A percentile compares a stretch with the other conserved stretches of the same genome.
Evolutionary conservation across 2,329 filamentous ascomycete genomes (phyloP).

Genomic region (Dryadomyces quercivorus): DNA sequence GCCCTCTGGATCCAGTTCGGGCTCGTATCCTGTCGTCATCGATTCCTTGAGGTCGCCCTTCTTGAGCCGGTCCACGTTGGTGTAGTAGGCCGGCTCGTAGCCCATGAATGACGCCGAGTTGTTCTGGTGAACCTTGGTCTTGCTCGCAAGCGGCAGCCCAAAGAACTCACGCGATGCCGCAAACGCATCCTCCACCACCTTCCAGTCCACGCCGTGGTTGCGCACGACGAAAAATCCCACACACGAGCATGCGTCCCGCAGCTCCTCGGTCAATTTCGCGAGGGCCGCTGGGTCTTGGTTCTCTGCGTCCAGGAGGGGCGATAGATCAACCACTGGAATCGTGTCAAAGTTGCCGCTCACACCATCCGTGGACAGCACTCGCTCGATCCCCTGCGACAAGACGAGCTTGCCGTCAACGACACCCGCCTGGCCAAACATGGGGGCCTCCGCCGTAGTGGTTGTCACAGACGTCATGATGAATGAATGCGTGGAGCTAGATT

Average conservation of each 20-base stretch:
- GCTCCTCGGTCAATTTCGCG: background rate
- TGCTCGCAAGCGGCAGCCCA: background rate
- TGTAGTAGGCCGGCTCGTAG: slow-evolving; percentile 5
- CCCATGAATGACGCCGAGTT: slow-evolving; percentile 4
- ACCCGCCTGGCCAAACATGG: slow-evolving; percentile 1
- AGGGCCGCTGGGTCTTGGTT: background rate
- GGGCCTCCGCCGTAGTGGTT: background rate
- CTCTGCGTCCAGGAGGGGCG: background rate
- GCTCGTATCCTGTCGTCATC: background rate
- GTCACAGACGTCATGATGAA: background rate
- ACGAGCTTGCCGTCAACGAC: slow-evolving; percentile 2
- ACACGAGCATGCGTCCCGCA: background rate
- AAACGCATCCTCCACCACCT: slow-evolving; percentile 16
- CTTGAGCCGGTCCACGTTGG: slow-evolving; percentile 6
- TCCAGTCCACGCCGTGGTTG: slow-evolving; percentile 20
- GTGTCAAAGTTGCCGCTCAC: slow-evolving; percentile 1
- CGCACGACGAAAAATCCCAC: background rate
- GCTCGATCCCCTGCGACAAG: slow-evolving; percentile 1
- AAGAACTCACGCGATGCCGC: background rate
- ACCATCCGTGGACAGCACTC: background rate
- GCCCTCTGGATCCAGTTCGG: background rate
- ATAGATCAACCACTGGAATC: slow-evolving; percentile 1
- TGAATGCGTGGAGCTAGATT: background rate
- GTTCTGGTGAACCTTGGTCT: slow-evolving; percentile 2
- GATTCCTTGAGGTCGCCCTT: slow-evolving; percentile 6